phyloP scores from a whole-genome alignment of 108 stramenopile species.

The Stephanodiscus triporus region DNA sequence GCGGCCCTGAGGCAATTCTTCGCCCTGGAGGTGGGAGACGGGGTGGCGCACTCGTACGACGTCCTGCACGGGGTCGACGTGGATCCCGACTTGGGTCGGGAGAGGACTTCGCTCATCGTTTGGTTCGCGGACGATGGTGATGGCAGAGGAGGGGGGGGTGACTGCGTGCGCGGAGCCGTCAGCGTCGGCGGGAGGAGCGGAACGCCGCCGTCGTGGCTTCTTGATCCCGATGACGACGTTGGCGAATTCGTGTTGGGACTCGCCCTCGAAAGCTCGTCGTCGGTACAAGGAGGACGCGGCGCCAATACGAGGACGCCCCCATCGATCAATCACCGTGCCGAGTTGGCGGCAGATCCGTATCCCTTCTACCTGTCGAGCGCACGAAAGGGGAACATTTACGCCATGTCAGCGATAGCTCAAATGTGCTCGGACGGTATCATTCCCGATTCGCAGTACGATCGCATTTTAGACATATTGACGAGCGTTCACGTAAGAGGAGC shows the following conservation, averaged over 20 bases:
- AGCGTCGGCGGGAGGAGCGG: not conserved
- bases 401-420: constrained; percentile 60
- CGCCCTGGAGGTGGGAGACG: constrained; percentile 62
- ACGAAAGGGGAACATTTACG: constrained; percentile 58
- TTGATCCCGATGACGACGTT: constrained; percentile 50
- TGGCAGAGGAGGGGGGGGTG: not conserved
- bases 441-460: constrained; percentile 10
- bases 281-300: not conserved
- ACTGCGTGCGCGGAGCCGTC: not conserved
- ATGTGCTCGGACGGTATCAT: constrained; percentile 49
- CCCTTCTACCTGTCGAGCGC: constrained; percentile 65
- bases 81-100: constrained; percentile 48
- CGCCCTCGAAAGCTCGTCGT: constrained; percentile 43
- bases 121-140: constrained; percentile 55
- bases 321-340: not conserved
- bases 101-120: constrained; percentile 74
- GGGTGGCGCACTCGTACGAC: constrained; percentile 74
- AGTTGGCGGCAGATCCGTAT: constrained; percentile 13
- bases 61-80: constrained; percentile 80
- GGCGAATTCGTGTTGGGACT: constrained; percentile 73
- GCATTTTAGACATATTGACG: constrained; percentile 9
- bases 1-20: constrained; percentile 65
- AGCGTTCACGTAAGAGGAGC: not conserved
- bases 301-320: not conserved
- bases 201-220: constrained; percentile 52